These are phyloP conservation scores for Neopestalotiopsis sp. DNA, from an alignment of 2,329 filamentous ascomycete genomes.

Conservation along the genomic window DNA sequence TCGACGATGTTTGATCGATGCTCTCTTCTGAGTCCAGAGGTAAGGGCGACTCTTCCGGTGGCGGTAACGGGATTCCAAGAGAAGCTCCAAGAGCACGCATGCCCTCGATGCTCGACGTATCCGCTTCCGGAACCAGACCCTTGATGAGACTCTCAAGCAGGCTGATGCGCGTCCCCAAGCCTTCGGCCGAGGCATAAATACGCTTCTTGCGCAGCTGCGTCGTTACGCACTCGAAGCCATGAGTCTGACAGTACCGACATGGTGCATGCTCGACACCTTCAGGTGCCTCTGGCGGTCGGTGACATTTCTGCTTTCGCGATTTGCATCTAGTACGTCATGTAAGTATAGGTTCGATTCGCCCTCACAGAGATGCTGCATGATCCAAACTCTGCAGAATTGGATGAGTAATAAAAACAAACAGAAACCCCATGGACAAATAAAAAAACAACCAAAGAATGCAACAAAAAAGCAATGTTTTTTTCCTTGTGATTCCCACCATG, in stretches of 20 bases:
- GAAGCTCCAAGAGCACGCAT: slow-evolving; percentile 44
- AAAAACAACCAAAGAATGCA: background rate
- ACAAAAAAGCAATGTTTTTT: background rate
- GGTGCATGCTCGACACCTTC: slow-evolving; percentile 36
- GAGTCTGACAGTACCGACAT: slow-evolving; percentile 47
- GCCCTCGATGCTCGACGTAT: slow-evolving; percentile 46
- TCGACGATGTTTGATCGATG: slow-evolving; percentile 23
- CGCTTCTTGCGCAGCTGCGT: slow-evolving; percentile 51
- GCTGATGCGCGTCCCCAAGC: slow-evolving; percentile 43
- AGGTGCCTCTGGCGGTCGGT: slow-evolving; percentile 34
- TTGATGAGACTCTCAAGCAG: slow-evolving; percentile 50
- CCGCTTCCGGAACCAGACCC: slow-evolving; percentile 47
- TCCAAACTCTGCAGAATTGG: background rate
- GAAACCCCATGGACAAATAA: too few species aligned
- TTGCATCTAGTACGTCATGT: slow-evolving; percentile 40
- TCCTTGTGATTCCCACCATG: background rate
- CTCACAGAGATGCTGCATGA: background rate
- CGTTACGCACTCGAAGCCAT: slow-evolving; percentile 47
- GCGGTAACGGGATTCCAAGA: slow-evolving; percentile 45
- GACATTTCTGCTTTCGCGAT: slow-evolving; percentile 51
- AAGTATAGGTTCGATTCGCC: background rate
- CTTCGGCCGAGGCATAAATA: slow-evolving; percentile 48
- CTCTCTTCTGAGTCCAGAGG: slow-evolving; percentile 22
- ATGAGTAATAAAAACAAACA: background rate
- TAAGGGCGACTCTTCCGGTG: slow-evolving; percentile 22